These are phyloP conservation scores for Exophiala sp. DNA, from an alignment of 2,329 filamentous ascomycete species.

Conservation along the genomic window DNA sequence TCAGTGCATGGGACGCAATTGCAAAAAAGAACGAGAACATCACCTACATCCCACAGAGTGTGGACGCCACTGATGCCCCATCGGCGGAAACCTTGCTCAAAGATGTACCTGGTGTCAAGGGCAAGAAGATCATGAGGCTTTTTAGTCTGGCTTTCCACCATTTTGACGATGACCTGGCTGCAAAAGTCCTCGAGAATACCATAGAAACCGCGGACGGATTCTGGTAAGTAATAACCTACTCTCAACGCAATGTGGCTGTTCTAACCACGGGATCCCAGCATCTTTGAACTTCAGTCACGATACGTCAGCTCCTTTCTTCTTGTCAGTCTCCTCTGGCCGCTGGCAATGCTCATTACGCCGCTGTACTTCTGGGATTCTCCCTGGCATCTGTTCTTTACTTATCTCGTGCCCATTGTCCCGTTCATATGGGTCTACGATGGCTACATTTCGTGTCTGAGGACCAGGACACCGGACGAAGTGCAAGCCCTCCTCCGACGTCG, in stretches of 20 bases:
- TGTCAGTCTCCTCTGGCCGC: slow-evolving; percentile 43
- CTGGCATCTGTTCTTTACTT: slow-evolving; percentile 59
- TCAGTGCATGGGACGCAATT: slow-evolving; percentile 53
- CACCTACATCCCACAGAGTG: slow-evolving; percentile 53
- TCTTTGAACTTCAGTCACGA: slow-evolving; percentile 70
- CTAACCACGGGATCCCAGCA: slow-evolving; percentile 32
- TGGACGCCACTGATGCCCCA: slow-evolving; percentile 62
- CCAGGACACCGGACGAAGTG: slow-evolving; percentile 61
- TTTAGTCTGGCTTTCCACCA: slow-evolving; percentile 74
- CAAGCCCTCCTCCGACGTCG: slow-evolving; percentile 48
- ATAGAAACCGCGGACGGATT: slow-evolving; percentile 46
- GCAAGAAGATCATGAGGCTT: slow-evolving; percentile 57
- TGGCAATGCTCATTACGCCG: slow-evolving; percentile 32
- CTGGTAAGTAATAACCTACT: slow-evolving; percentile 26
- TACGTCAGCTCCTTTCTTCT: slow-evolving; percentile 50
- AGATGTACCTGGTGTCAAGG: slow-evolving; percentile 31
- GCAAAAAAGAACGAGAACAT: slow-evolving; percentile 51
- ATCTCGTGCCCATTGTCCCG: slow-evolving; percentile 60
- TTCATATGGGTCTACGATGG: slow-evolving; percentile 65
- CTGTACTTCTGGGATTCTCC: slow-evolving; percentile 45
- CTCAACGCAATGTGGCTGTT: slow-evolving; percentile 22
- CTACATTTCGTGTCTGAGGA: slow-evolving; percentile 59
- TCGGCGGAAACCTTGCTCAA: slow-evolving; percentile 36
- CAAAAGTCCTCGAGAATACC: slow-evolving; percentile 57
- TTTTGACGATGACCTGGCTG: slow-evolving; percentile 60